Base-by-base conservation (phyloP, 176 grass and related monocot species). In the Oropetium thomaeum region DNA sequence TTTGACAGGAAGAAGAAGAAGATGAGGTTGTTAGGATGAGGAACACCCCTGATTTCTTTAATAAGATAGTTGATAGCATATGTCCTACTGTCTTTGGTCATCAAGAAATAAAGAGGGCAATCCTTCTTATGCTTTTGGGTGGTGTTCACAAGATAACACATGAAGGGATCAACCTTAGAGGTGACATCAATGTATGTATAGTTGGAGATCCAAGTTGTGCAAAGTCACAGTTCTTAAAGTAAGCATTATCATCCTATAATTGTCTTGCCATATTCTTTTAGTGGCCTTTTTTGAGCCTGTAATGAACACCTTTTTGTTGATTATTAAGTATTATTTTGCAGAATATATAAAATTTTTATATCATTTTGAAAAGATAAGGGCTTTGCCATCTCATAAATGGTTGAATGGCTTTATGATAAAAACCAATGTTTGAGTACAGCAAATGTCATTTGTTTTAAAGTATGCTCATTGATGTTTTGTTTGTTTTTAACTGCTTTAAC, bases 131-230 rank as follows among this genome's bases (percentile, higher is more conserved):
- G 91, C 82, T 99, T 87, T 80, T 99, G 87, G 96, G 96, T 51
- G 96, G 96, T 38, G 96, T 99, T 65, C 96, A 95, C 84, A 99
- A 99, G 79, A 71, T 90, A 75, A 99, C 96, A 37, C 91, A 99
- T 88, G 91, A 99, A 94, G 91, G 96, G 58, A 99, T 99, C 61
- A 99, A 99, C 73, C 91, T 99, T 73, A 89, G 91, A 85, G 96
- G 91, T 37, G 96, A 99, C 90, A 82, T 99, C 74, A 99, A 99
- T 77, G 87, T 99, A 25, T 99, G 96, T 41, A 99, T 99, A 86
- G 96, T 99, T 82, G 96, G 96, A n/a, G 91, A 99, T 81, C 91
- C 91, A 68, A 99, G 96, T 75, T 99, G 96, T 51, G 96, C 96
- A 32, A 95, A 99, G 85, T 95, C 96, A 30, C 91, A 99, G 68